Conservation (phyloP, 805 yeast species). For the Starmera caribaea region DNA sequence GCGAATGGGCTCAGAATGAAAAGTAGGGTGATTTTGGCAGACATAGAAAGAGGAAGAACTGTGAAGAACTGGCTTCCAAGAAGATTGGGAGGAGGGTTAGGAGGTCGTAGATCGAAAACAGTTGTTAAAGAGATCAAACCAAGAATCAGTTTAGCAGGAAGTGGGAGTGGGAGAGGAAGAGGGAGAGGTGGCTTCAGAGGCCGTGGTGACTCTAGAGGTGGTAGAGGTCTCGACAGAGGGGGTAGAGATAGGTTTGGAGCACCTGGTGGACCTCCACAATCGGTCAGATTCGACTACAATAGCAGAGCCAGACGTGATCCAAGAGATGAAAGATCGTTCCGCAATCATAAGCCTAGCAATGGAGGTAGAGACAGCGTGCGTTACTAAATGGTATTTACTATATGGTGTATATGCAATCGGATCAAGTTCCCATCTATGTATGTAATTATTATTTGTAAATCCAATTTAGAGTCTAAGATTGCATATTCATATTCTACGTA, state of each 20-base stretch:
- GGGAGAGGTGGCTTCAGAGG: slow-evolving; percentile 6
- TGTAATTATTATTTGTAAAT: no score
- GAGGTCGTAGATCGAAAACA: slow-evolving; percentile 54
- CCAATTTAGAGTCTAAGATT: no score
- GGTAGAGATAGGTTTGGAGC: not conserved
- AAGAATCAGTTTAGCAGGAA: slow-evolving; percentile 2
- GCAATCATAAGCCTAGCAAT: no score
- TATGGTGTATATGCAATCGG: no score
- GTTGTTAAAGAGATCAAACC: slow-evolving; percentile 6
- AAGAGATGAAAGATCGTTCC: slow-evolving; percentile 10
- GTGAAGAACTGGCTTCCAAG: slow-evolving; percentile 63
- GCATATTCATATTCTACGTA: no score
- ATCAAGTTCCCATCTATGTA: no score
- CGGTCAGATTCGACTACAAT: slow-evolving; percentile 12
- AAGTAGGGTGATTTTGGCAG: slow-evolving; percentile 53
- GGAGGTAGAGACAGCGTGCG: no score
- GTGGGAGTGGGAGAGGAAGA: slow-evolving; percentile 6
- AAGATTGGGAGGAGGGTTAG: slow-evolving; percentile 87
- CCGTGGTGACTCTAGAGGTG: slow-evolving; percentile 10
- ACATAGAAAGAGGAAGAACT: slow-evolving; percentile 60
- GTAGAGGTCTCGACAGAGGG: slow-evolving; percentile 11
- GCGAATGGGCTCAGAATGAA: slow-evolving; percentile 44
- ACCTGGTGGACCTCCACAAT: slow-evolving; percentile 5
- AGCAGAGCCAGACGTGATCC: slow-evolving; percentile 14
- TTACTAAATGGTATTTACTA: no score